These are phyloP conservation scores for Myochromella boudieri DNA, from an alignment of 768 basidiomycete species.

Conservation along the genomic window DNA sequence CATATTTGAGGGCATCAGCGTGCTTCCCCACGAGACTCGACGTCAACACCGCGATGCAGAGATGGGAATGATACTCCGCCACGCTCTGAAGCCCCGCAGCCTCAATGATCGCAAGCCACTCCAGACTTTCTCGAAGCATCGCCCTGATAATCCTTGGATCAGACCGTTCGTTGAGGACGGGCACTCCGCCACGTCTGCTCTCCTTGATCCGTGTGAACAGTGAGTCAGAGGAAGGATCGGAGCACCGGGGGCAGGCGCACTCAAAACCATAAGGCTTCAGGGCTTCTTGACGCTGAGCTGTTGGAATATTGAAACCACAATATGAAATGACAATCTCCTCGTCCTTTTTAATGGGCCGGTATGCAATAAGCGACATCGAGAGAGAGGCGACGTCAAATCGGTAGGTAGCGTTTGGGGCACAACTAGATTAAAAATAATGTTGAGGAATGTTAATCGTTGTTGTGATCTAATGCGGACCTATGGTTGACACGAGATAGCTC, in stretches of 20 bases:
- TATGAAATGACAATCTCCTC: conserved; percentile 34
- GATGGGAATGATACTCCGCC: background rate
- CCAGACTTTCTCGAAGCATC: background rate
- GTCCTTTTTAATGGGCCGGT: conserved; percentile 27
- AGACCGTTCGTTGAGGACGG: background rate
- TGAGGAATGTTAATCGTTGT: background rate
- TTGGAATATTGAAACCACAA: conserved; percentile 9
- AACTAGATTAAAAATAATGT: conserved; percentile 21
- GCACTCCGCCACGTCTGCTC: background rate
- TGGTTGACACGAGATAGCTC: conserved; percentile 4
- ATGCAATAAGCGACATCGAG: conserved; percentile 26
- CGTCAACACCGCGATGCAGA: background rate
- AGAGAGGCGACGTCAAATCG: conserved; percentile 25
- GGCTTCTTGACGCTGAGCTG: conserved; percentile 21
- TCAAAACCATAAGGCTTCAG: conserved; percentile 29
- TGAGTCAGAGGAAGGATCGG: conserved; percentile 18
- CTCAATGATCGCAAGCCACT: background rate
- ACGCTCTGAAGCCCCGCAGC: background rate
- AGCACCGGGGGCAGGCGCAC: conserved; percentile 35
- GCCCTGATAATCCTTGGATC: background rate
- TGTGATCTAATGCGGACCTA: background rate
- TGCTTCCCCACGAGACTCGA: background rate
- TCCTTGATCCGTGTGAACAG: conserved; percentile 11
- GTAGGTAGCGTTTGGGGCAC: conserved; percentile 20
- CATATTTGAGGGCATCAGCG: background rate